Evolutionary conservation across 331 rosid species (phyloP).

Genomic region (Spiraea crenata): DNA sequence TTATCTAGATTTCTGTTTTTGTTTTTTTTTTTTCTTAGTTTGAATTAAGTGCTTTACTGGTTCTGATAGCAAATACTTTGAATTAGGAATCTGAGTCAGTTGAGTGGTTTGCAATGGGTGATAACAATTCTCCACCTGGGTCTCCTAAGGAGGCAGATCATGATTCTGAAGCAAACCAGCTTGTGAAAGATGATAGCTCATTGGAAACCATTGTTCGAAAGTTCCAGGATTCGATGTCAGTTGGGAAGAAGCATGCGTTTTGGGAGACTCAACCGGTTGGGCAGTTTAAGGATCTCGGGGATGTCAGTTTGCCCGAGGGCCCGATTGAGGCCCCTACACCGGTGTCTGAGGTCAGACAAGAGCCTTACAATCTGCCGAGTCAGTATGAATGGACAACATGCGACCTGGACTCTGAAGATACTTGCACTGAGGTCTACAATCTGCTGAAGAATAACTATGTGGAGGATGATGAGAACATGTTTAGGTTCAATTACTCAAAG

Average conservation of each 20-base stretch:
- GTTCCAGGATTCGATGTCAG: slow-evolving; percentile 67
- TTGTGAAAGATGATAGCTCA: slow-evolving; percentile 61
- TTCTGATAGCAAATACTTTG: slow-evolving; percentile 7
- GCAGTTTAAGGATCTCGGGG: slow-evolving; percentile 80
- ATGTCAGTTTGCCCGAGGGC: slow-evolving; percentile 70
- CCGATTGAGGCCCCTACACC: slow-evolving; percentile 73
- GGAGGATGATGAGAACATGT: slow-evolving; percentile 95
- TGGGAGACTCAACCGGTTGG: slow-evolving; percentile 99
- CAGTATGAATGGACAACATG: slow-evolving; percentile 86
- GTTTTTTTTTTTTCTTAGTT: not conserved
- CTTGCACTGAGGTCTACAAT: slow-evolving; percentile 70
- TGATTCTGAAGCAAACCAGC: slow-evolving; percentile 33
- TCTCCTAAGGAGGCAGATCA: slow-evolving; percentile 67
- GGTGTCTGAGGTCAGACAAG: slow-evolving; percentile 77
- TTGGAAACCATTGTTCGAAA: slow-evolving; percentile 57
- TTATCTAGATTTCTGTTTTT: not conserved
- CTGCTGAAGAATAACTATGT: slow-evolving; percentile 82
- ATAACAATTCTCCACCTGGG: slow-evolving; percentile 60
- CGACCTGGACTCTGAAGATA: slow-evolving; percentile 61
- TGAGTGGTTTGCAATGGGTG: slow-evolving; percentile 48
- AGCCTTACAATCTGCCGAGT: slow-evolving; percentile 81
- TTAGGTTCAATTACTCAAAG: slow-evolving; percentile 84
- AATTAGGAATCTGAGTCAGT: not conserved
- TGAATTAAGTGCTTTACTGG: no score
- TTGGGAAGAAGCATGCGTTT: slow-evolving; percentile 65